Evolutionary conservation across 192 early-diverging fungal genomes (phyloP).

Genomic region (Coemansia umbellata): DNA sequence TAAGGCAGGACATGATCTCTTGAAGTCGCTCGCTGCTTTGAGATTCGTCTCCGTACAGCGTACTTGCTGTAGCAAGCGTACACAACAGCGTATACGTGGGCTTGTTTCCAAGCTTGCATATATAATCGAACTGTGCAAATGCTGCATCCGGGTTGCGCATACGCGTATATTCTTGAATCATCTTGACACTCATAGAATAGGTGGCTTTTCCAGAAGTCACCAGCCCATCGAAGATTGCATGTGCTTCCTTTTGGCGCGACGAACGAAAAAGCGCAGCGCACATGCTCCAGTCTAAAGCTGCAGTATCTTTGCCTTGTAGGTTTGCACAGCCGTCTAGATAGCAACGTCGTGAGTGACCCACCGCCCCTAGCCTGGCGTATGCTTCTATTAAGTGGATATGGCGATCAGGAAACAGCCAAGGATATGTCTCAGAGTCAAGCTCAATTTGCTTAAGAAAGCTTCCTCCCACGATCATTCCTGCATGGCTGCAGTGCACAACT

Average conservation of each 20-base stretch:
- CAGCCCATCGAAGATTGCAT: constrained; percentile 23
- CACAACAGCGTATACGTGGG: background rate
- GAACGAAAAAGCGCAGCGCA: constrained; percentile 22
- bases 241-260: constrained; percentile 32
- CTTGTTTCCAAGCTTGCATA: constrained; percentile 1
- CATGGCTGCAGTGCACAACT: constrained; percentile 9
- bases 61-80: constrained; percentile 17
- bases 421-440: constrained; percentile 9
- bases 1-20: constrained; percentile 16
- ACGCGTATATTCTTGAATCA: constrained; percentile 23
- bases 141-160: constrained; percentile 15
- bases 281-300: constrained; percentile 25
- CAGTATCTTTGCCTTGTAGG: background rate
- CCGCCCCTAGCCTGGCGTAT: constrained; percentile 33
- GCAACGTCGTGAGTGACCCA: constrained; percentile 26
- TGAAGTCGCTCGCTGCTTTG: constrained; percentile 9
- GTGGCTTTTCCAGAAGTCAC: constrained; percentile 3
- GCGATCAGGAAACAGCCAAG: constrained; percentile 2
- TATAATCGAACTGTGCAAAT: constrained; percentile 29
- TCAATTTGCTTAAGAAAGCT: constrained; percentile 33
- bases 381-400: constrained; percentile 5
- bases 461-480: constrained; percentile 18
- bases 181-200: constrained; percentile 11
- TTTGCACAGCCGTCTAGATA: constrained; percentile 3
- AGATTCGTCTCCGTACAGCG: constrained; percentile 7